phyloP scores from a whole-genome alignment of 73 alveolate genomes.

The Strombidium stylifer region DNA sequence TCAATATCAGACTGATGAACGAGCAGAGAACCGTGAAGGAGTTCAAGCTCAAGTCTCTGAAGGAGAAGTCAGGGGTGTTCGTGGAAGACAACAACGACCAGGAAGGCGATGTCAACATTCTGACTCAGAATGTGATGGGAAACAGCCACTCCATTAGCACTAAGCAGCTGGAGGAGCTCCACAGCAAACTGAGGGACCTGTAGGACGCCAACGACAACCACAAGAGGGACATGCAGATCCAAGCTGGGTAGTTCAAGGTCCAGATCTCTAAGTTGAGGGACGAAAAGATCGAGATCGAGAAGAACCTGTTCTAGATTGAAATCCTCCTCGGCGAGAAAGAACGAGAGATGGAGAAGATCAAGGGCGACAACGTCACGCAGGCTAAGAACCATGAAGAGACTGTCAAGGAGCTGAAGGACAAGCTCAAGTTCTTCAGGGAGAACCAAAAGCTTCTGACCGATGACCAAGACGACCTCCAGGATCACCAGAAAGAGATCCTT shows the following conservation, averaged over 20 bases:
- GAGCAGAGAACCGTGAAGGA: slow-evolving; percentile 38
- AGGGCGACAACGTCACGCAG: slow-evolving; percentile 9
- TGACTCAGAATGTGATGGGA: slow-evolving; percentile 41
- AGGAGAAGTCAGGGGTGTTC: slow-evolving; percentile 15
- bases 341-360: slow-evolving; percentile 11
- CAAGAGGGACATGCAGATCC: slow-evolving; percentile 26
- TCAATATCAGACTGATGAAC: slow-evolving; percentile 13
- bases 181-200: slow-evolving; percentile 9
- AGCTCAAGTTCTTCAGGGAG: slow-evolving; percentile 40
- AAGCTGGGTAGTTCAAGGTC: slow-evolving; percentile 28
- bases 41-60: slow-evolving; percentile 24
- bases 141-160: slow-evolving; percentile 28
- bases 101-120: slow-evolving; percentile 35
- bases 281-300: slow-evolving; percentile 32
- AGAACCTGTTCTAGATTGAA: slow-evolving; percentile 26
- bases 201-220: slow-evolving; percentile 13
- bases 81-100: slow-evolving; percentile 34
- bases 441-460: slow-evolving; percentile 40
- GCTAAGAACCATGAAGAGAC: neutral
- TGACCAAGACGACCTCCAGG: too few relatives aligned
- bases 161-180: slow-evolving; percentile 34
- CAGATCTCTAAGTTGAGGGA: slow-evolving; percentile 39
- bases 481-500: too few relatives aligned
- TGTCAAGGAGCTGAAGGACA: slow-evolving; percentile 29
- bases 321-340: slow-evolving; percentile 19